Percentiles rank a stretch among this genome's conserved stretches.
Evolutionary conservation across 768 basidiomycete species (phyloP).

Genomic region (Pulveroboletus sp.): DNA sequence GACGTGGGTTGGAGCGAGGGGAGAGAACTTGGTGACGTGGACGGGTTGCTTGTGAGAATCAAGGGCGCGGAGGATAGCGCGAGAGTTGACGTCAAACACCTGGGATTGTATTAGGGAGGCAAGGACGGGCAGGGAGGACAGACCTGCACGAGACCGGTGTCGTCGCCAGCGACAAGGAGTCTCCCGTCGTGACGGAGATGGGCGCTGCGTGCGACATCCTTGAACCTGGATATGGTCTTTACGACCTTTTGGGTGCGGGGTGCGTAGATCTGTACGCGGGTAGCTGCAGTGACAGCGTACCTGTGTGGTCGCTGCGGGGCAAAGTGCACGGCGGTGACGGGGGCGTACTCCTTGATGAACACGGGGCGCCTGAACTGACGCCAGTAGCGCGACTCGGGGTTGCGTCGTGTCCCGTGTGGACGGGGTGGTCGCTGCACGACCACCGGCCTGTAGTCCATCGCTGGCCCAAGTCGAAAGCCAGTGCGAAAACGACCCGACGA

Average conservation of each 20-base stretch:
- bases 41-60: conserved; percentile 95
- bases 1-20: conserved; percentile 73
- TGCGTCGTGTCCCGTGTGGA: conserved; percentile 54
- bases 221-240: conserved; percentile 95
- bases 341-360: conserved; percentile 96
- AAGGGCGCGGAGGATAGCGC: conserved; percentile 89
- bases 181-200: conserved; percentile 91
- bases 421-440: conserved; percentile 56
- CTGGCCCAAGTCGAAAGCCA: not conserved
- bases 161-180: conserved; percentile 91
- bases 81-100: conserved; percentile 90
- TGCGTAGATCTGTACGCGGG: conserved; percentile 91
- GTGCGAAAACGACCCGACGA: not conserved
- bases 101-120: conserved; percentile 26
- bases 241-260: conserved; percentile 94
- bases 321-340: conserved; percentile 93
- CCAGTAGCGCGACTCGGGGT: conserved; percentile 79
- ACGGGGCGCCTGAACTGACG: conserved; percentile 84
- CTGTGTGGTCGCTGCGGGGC: conserved; percentile 81
- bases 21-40: conserved; percentile 90
- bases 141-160: conserved; percentile 82
- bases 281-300: conserved; percentile 93
- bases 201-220: conserved; percentile 89
- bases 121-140: not conserved
- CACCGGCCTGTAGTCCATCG: conserved; percentile 81